Evolutionary conservation across 345 rosid genomes (phyloP).

Genomic region (Camelina hispida): DNA sequence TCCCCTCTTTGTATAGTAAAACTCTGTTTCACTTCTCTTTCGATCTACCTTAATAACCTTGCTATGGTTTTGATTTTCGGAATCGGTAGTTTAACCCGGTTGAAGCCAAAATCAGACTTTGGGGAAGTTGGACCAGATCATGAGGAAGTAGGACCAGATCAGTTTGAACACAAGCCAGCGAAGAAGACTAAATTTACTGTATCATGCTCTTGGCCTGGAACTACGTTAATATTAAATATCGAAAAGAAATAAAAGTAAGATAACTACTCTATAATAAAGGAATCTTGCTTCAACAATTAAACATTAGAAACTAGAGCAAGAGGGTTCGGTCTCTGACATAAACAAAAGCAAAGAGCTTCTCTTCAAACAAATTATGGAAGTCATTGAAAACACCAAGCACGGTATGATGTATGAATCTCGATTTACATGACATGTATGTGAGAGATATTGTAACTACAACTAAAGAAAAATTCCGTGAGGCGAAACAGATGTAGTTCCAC

Average conservation of each 20-base stretch:
- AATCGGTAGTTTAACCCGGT: not conserved
- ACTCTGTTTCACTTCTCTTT: not conserved
- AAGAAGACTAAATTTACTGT: not conserved
- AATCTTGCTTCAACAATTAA: not conserved
- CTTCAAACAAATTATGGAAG: not conserved
- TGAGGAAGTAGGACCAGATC: not conserved
- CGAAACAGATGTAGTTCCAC: not conserved
- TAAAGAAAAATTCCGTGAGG: conserved; percentile 7
- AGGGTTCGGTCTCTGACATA: not conserved
- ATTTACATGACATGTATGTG: conserved; percentile 25
- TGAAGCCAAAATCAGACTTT: not conserved
- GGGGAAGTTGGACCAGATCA: not conserved
- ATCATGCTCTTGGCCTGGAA: not conserved
- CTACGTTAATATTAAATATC: too few species aligned
- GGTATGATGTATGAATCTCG: conserved; percentile 7
- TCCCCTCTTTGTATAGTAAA: conserved; percentile 1
- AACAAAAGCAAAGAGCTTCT: conserved; percentile 5
- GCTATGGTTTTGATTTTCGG: not conserved
- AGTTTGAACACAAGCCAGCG: not conserved
- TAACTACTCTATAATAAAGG: not conserved
- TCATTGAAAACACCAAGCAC: conserved; percentile 5
- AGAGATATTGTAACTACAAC: conserved; percentile 18
- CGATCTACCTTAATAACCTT: not conserved
- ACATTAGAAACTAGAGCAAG: not conserved
- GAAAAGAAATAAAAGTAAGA: not conserved